Evolutionary conservation across 2,329 filamentous ascomycete genomes (phyloP), one percentile per base, ranked within the genome.

Genomic region (Nemania serpens): DNA sequence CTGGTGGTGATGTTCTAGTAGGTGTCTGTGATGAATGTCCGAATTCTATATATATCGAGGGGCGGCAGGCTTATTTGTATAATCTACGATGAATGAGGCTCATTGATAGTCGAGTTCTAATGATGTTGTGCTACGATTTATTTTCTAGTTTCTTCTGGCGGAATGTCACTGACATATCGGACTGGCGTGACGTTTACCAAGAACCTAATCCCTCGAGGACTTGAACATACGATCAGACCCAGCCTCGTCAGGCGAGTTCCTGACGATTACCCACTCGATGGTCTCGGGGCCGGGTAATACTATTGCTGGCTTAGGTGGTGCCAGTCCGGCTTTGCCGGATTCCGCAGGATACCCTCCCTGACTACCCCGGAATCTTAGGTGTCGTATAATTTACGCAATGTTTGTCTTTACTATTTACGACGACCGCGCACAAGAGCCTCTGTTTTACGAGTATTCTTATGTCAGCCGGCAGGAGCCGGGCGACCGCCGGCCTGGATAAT

Each of bases 161-260:
- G n/a, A 50, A 37, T 39, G 25, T 15, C 33, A 43, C 50, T 50
- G 29, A 20, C 22, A 20, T 12, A 20, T 42, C 18, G 22, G 52
- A 22, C 59, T 58, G 55, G 41, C 45, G 37, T 55, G 51, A 55
- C 20, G 33, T 18, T 25, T 46, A 36, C 15, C 59, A 55, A 46
- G 50, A 22, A 51, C 59, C 15, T 47, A 18, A n/a, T 62, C 46
- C 55, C 54, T 12, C n/a, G 22, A 17, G 55, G 37, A 20, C n/a
- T 11, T 12, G 22, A 62, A 62, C 59, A 18, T 62, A 62, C 51
- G 59, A 62, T 62, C 46, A 20, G 13, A 47, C n/a, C 39, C 39
- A 58, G 59, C 59, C 59, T 62, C 58, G 59, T 58, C 59, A 54
- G 55, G 39, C 48, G 45, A 59, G 55, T 48, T 39, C 15, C 20